phyloP scores from a whole-genome alignment of 345 rosid genomes.

The Camelina sativa region DNA sequence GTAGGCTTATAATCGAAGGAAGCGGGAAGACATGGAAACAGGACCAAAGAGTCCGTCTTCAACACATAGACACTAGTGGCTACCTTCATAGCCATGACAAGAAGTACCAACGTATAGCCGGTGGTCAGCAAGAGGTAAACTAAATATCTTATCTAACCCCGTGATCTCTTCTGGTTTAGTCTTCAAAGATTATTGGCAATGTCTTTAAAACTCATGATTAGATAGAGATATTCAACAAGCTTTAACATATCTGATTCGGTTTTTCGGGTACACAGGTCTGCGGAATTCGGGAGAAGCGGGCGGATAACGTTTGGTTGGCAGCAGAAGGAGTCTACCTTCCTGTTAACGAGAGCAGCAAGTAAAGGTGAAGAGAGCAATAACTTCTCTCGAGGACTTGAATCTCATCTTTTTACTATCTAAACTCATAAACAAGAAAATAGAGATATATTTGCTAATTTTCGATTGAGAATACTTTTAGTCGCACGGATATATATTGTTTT shows the following conservation, averaged over 20 bases:
- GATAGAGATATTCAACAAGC: neutral
- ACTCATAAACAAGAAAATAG: slow-evolving; percentile 35
- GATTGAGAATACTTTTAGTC: slow-evolving; percentile 13
- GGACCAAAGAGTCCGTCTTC: slow-evolving; percentile 89
- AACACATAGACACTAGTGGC: slow-evolving; percentile 93
- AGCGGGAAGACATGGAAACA: slow-evolving; percentile 92
- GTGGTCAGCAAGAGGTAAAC: slow-evolving; percentile 99
- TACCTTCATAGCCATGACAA: slow-evolving; percentile 97
- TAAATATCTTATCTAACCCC: neutral
- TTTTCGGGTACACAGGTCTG: slow-evolving; percentile 62
- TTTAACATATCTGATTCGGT: neutral
- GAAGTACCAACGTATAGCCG: slow-evolving; percentile 95
- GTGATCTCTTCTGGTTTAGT: neutral
- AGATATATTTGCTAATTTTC: slow-evolving; percentile 35
- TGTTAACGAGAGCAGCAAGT: slow-evolving; percentile 55
- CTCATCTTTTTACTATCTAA: slow-evolving; percentile 30
- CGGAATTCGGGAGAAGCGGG: slow-evolving; percentile 78
- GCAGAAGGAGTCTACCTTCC: slow-evolving; percentile 98
- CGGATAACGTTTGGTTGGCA: slow-evolving; percentile 93
- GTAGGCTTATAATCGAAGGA: slow-evolving; percentile 88
- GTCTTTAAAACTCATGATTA: neutral
- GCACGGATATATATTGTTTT: slow-evolving; percentile 31
- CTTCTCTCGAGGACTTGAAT: slow-evolving; percentile 17
- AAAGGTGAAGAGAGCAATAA: slow-evolving; percentile 20
- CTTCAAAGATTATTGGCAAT: neutral